These are phyloP conservation scores for Cercospora zeina DNA, from an alignment of 2,329 filamentous ascomycete genomes.

Conservation along the genomic window DNA sequence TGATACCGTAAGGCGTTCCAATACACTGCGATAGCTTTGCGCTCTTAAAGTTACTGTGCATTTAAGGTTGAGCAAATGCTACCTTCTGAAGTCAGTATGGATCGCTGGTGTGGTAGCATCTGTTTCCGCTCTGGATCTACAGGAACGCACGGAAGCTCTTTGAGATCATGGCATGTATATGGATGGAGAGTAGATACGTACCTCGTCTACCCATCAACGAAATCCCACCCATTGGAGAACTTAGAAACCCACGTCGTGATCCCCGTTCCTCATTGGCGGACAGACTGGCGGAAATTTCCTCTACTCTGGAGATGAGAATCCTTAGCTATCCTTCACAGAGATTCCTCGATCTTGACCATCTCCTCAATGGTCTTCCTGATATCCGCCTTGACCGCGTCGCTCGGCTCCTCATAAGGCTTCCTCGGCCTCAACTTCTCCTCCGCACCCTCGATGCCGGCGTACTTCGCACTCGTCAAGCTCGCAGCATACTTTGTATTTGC, in stretches of 20 bases:
- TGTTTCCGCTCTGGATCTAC: too few species aligned
- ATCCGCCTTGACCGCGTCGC: conserved; percentile 48
- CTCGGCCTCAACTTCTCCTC: conserved; percentile 60
- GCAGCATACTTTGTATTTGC: conserved; percentile 65
- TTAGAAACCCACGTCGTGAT: too few species aligned
- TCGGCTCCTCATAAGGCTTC: conserved; percentile 59
- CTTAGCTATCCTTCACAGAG: conserved; percentile 24
- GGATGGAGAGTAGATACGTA: too few species aligned
- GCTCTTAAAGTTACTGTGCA: neutral
- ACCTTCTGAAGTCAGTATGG: conserved; percentile 12
- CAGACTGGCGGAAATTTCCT: neutral
- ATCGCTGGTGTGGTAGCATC: too few species aligned
- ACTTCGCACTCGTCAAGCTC: conserved; percentile 58
- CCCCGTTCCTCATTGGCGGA: too few species aligned
- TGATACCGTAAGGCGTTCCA: conserved; percentile 5
- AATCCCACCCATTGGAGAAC: too few species aligned
- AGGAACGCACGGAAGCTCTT: too few species aligned
- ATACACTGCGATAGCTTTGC: neutral
- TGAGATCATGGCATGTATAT: too few species aligned
- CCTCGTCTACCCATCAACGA: too few species aligned
- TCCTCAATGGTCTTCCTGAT: conserved; percentile 46
- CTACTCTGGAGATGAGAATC: neutral
- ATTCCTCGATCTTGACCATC: conserved; percentile 46
- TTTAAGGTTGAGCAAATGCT: conserved; percentile 1
- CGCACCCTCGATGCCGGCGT: conserved; percentile 61